Percentiles rank a stretch among this genome's conserved stretches.
Conservation (phyloP, 768 basidiomycete genomes). For the Termitomyces heimii region DNA sequence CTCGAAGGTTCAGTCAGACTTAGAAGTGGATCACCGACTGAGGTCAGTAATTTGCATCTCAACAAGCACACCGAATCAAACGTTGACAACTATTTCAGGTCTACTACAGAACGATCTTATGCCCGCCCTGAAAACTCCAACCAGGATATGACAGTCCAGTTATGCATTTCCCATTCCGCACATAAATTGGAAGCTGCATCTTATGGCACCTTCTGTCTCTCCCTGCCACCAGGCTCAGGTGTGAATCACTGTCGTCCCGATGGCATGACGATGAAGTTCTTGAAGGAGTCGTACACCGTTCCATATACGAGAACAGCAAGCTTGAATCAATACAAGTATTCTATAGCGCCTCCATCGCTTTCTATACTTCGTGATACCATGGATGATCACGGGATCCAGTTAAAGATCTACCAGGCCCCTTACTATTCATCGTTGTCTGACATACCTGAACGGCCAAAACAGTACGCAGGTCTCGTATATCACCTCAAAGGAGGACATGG, state of each 20-base stretch:
- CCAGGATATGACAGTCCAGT: not conserved
- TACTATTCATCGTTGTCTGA: constrained; percentile 74
- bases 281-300: constrained; percentile 23
- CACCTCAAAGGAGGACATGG: constrained; percentile 60
- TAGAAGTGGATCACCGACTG: not conserved
- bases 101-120: not conserved
- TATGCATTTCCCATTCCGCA: not conserved
- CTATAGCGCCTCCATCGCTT: constrained; percentile 41
- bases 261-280: constrained; percentile 4
- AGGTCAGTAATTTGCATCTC: not conserved
- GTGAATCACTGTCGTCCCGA: not conserved
- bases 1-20: not conserved
- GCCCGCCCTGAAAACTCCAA: not conserved
- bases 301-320: constrained; percentile 19
- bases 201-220: constrained; percentile 1
- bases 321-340: constrained; percentile 42
- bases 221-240: not conserved
- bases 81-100: not conserved
- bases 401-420: constrained; percentile 68
- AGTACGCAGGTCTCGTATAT: constrained; percentile 79
- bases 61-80: not conserved
- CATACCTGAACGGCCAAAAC: constrained; percentile 58
- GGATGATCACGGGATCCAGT: constrained; percentile 42
- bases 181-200: not conserved
- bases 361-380: constrained; percentile 40